phyloP scores from a whole-genome alignment of 2,329 filamentous ascomycete species.

The Monosporascus sp. region DNA sequence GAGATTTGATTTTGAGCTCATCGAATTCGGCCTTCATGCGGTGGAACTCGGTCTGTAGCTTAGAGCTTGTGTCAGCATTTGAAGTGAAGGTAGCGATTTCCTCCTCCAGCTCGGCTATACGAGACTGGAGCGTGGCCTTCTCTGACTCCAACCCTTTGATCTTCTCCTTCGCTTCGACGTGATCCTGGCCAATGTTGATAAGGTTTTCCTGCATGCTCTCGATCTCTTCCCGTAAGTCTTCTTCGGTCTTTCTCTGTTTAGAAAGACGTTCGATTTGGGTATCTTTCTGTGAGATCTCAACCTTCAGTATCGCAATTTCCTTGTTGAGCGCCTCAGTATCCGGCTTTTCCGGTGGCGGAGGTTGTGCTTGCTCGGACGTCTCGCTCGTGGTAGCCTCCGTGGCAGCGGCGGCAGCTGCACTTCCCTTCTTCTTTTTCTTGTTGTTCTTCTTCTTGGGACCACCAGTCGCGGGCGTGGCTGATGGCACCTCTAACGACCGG shows the following conservation, averaged over 20 bases:
- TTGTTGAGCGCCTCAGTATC: slow-evolving; percentile 37
- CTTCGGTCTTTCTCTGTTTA: slow-evolving; percentile 68
- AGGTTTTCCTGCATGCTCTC: slow-evolving; percentile 78
- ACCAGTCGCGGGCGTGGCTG: slow-evolving; percentile 19
- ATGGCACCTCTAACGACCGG: slow-evolving; percentile 19
- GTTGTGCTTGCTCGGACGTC: slow-evolving; percentile 30
- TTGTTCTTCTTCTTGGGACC: slow-evolving; percentile 72
- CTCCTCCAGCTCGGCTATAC: slow-evolving; percentile 64
- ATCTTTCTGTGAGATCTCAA: slow-evolving; percentile 60
- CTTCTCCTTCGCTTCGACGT: slow-evolving; percentile 76
- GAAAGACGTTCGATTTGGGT: slow-evolving; percentile 67
- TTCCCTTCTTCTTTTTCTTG: slow-evolving; percentile 79
- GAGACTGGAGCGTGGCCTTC: slow-evolving; percentile 60
- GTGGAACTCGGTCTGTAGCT: slow-evolving; percentile 58
- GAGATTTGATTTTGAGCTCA: slow-evolving; percentile 64
- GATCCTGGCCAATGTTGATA: slow-evolving; percentile 72
- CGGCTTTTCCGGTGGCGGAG: slow-evolving; percentile 22
- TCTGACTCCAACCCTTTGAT: slow-evolving; percentile 66
- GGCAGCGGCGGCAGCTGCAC: slow-evolving; percentile 34
- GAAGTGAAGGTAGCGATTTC: slow-evolving; percentile 48
- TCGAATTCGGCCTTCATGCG: slow-evolving; percentile 52
- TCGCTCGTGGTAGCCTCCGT: slow-evolving; percentile 33
- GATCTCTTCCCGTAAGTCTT: slow-evolving; percentile 78
- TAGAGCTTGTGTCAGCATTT: slow-evolving; percentile 41
- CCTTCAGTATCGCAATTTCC: slow-evolving; percentile 46